phyloP scores from a whole-genome alignment of 352 stramenopile genomes.

The Pythium oligandrum region DNA sequence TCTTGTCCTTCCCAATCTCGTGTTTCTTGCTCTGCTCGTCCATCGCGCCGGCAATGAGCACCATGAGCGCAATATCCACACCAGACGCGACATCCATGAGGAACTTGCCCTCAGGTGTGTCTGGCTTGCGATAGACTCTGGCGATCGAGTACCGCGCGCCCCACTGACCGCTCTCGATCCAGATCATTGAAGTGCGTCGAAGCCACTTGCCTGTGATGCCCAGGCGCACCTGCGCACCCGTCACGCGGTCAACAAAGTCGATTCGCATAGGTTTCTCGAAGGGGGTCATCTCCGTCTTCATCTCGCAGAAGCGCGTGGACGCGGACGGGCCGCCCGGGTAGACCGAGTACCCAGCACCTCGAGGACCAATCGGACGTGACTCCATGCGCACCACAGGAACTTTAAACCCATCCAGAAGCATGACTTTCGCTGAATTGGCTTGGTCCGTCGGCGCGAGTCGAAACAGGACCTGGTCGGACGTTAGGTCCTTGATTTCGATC shows the following conservation, averaged over 20 bases:
- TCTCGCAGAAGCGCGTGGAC: constrained; percentile 1
- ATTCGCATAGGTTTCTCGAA: constrained; percentile 11
- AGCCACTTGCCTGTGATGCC: constrained; percentile 6
- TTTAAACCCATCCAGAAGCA: constrained; percentile 16
- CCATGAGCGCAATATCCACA: constrained; percentile 10
- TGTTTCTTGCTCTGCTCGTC: constrained; percentile 17
- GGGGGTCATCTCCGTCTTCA: constrained; percentile 5
- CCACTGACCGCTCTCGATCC: constrained; percentile 4
- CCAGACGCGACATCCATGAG: constrained; percentile 14
- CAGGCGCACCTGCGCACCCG: constrained; percentile 9
- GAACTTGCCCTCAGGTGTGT: constrained; percentile 1
- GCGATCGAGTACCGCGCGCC: constrained; percentile 7
- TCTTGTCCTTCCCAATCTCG: neutral
- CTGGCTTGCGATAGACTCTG: constrained; percentile 8
- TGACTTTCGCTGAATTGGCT: neutral
- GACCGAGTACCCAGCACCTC: constrained; percentile 8
- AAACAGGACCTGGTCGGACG: constrained; percentile 7
- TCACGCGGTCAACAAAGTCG: constrained; percentile 10
- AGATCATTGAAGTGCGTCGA: constrained; percentile 11
- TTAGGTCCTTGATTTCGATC: constrained; percentile 3
- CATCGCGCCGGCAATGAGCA: constrained; percentile 13
- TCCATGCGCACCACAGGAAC: constrained; percentile 15
- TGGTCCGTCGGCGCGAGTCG: constrained; percentile 4
- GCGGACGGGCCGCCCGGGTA: constrained; percentile 3
- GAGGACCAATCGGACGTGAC: neutral